Conservation (phyloP, 139 green algal species). For the Choricystis sp. region DNA sequence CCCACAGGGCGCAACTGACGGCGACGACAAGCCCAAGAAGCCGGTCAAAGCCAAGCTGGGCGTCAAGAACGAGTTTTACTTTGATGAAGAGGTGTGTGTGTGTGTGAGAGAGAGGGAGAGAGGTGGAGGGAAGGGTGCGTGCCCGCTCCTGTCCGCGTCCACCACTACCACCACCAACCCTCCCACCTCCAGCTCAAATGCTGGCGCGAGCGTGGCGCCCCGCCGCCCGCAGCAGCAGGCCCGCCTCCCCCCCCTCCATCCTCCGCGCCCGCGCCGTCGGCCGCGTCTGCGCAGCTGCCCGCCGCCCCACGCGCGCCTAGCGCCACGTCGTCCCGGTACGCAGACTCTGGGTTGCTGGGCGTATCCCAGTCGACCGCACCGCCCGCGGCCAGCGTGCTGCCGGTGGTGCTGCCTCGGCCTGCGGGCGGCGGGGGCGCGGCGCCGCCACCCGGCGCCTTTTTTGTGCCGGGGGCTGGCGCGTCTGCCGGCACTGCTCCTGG, state of each 20-base stretch:
- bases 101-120: too few species aligned
- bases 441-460: not conserved
- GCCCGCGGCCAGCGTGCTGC: not conserved
- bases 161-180: too few species aligned
- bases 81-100: not conserved
- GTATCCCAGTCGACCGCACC: not conserved
- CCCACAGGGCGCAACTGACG: not conserved
- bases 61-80: not conserved
- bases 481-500: not conserved
- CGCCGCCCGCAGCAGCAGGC: too few species aligned
- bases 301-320: too few species aligned
- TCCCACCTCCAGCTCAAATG: too few species aligned
- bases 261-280: not conserved
- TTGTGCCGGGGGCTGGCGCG: not conserved
- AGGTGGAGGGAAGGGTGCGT: too few species aligned
- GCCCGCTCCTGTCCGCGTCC: too few species aligned
- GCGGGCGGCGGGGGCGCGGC: too few species aligned
- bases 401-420: not conserved
- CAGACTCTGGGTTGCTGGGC: not conserved
- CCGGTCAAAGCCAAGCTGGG: not conserved
- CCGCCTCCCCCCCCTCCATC: not conserved
- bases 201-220: not conserved
- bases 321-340: not conserved
- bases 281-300: too few species aligned
- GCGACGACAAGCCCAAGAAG: not conserved